Conservation (phyloP, 495 filamentous ascomycete genomes). For the Xylaria flabelliformis region DNA sequence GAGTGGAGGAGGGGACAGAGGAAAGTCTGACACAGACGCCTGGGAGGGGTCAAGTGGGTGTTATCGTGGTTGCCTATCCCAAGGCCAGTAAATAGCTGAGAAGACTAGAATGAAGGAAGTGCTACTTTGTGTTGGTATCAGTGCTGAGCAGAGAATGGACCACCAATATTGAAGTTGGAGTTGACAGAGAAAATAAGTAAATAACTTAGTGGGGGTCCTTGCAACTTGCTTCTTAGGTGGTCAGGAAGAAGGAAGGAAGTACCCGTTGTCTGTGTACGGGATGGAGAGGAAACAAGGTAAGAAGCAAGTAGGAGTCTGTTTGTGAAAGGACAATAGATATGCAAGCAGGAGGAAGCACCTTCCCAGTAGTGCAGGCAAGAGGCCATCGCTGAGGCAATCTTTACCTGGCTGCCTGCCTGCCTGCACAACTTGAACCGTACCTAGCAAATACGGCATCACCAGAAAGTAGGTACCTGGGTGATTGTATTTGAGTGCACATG, state of each 20-base stretch:
- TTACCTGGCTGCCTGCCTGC: neutral
- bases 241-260: neutral
- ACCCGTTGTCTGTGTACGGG: neutral
- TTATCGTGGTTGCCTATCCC: neutral
- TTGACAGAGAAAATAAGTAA: neutral
- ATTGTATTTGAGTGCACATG: neutral
- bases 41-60: neutral
- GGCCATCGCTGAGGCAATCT: neutral
- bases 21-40: neutral
- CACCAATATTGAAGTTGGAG: neutral
- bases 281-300: neutral
- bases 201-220: neutral
- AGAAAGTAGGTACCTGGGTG: neutral
- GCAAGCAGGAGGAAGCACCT: slow-evolving; percentile 9
- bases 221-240: neutral
- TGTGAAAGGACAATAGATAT: slow-evolving; percentile 7
- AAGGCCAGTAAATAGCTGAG: neutral
- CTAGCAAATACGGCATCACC: neutral
- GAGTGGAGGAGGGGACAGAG: neutral
- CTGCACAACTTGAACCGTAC: neutral
- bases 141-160: neutral
- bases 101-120: neutral
- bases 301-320: neutral
- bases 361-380: neutral
- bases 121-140: neutral